phyloP scores from a whole-genome alignment of 139 green algal genomes.

The Auxenochlorella protothecoides region DNA sequence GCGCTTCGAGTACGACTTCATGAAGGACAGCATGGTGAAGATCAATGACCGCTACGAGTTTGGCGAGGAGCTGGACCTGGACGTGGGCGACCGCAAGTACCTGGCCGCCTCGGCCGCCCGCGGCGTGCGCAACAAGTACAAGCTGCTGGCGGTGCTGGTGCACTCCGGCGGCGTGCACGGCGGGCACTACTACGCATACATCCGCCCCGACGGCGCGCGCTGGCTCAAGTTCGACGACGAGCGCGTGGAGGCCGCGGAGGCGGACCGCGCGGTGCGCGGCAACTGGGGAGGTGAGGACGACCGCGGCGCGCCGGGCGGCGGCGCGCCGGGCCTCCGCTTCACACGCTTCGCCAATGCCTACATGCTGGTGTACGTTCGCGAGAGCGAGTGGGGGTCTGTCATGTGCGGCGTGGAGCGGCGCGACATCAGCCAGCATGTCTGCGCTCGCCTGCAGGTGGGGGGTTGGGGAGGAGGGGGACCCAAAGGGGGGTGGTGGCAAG shows the following conservation, averaged over 20 bases:
- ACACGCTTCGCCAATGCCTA: constrained; percentile 88
- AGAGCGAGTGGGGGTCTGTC: constrained; percentile 69
- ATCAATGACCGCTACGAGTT: constrained; percentile 97
- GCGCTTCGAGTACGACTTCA: constrained; percentile 95
- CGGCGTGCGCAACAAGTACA: constrained; percentile 72
- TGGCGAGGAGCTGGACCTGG: constrained; percentile 78
- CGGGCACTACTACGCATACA: constrained; percentile 94
- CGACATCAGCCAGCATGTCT: constrained; percentile 75
- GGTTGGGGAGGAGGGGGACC: neutral
- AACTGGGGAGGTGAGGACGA: constrained; percentile 84
- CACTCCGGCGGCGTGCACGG: constrained; percentile 89
- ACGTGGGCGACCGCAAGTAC: constrained; percentile 58
- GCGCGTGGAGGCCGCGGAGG: constrained; percentile 63
- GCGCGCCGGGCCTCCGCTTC: constrained; percentile 3
- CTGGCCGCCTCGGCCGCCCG: constrained; percentile 46
- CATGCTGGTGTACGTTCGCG: constrained; percentile 96
- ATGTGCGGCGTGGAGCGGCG: constrained; percentile 65
- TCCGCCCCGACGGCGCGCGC: constrained; percentile 51
- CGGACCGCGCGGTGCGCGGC: constrained; percentile 65
- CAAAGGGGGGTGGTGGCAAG: neutral
- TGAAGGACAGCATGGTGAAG: constrained; percentile 77
- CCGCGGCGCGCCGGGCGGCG: constrained; percentile 9
- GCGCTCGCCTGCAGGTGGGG: constrained; percentile 39
- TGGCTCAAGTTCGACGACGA: constrained; percentile 98
- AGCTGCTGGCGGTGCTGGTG: constrained; percentile 84